A percentile compares a stretch with the other conserved stretches of the same genome.
phyloP scores from a whole-genome alignment of 2,329 filamentous ascomycete species.

The Mycosphaerella sp. region DNA sequence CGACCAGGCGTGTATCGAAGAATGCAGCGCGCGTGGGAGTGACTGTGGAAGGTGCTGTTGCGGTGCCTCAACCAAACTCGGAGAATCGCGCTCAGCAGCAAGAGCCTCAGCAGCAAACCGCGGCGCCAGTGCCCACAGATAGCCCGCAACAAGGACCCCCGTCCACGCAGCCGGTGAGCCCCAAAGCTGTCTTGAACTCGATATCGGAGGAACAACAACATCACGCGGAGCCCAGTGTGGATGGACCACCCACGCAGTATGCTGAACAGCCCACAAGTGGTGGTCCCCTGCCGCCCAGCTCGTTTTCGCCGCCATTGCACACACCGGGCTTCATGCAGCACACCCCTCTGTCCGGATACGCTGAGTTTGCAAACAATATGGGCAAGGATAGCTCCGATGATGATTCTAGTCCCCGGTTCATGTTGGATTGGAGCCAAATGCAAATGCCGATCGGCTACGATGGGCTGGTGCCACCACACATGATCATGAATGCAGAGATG shows the following conservation, averaged over 20 bases:
- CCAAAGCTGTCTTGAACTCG: slow-evolving; percentile 21
- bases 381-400: slow-evolving; percentile 38
- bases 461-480: slow-evolving; percentile 38
- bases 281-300: slow-evolving; percentile 26
- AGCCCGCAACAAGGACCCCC: slow-evolving; percentile 33
- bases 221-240: slow-evolving; percentile 23
- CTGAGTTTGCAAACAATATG: slow-evolving; percentile 37
- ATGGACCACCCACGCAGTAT: slow-evolving; percentile 35
- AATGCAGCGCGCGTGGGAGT: slow-evolving; percentile 35
- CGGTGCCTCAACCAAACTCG: slow-evolving; percentile 20
- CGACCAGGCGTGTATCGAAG: slow-evolving; percentile 45
- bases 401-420: slow-evolving; percentile 41
- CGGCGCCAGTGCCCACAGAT: slow-evolving; percentile 7
- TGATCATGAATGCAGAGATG: slow-evolving; percentile 42
- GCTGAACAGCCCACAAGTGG: slow-evolving; percentile 39
- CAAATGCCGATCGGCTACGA: slow-evolving; percentile 42
- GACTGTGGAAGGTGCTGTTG: slow-evolving; percentile 26
- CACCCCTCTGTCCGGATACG: slow-evolving; percentile 43
- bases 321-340: slow-evolving; percentile 35
- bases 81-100: slow-evolving; percentile 14
- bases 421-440: slow-evolving; percentile 46
- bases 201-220: slow-evolving; percentile 33
- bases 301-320: slow-evolving; percentile 22
- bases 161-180: slow-evolving; percentile 32
- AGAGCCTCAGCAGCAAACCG: slow-evolving; percentile 8